Evolutionary conservation across 768 basidiomycete genomes (phyloP).

Genomic region (Multifurca ochricompacta): DNA sequence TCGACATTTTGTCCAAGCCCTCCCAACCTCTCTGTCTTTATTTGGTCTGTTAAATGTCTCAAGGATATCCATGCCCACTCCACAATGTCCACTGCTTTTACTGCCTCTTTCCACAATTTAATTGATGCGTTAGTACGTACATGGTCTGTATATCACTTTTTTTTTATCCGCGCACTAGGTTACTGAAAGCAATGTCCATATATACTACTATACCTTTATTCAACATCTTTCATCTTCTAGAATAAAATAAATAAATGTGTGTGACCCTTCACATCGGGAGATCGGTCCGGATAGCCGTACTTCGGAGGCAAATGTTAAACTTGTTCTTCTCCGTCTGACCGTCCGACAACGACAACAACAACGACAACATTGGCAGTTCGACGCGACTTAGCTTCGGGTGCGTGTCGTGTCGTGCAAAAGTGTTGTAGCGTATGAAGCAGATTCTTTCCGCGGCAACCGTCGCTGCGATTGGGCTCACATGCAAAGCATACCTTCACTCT

Average conservation of each 20-base stretch:
- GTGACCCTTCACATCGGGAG: no score
- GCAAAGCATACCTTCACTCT: conserved; percentile 67
- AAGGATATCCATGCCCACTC: no score
- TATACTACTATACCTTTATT: no score
- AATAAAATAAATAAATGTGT: no score
- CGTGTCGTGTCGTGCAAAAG: neutral
- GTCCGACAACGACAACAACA: no score
- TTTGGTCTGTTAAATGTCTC: neutral
- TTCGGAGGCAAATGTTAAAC: no score
- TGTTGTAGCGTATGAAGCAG: conserved; percentile 10
- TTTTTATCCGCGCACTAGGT: conserved; percentile 1
- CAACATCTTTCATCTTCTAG: neutral
- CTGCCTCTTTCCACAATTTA: neutral
- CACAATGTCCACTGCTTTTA: no score
- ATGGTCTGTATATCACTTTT: neutral
- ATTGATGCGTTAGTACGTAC: neutral
- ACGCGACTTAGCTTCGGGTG: neutral
- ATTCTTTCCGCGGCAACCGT: conserved; percentile 51
- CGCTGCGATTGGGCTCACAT: conserved; percentile 61
- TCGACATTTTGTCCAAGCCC: neutral
- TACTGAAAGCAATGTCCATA: conserved; percentile 11
- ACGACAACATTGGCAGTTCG: no score
- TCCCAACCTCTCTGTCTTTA: neutral
- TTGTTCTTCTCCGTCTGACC: no score
- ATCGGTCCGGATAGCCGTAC: no score